Percentiles rank a stretch among this genome's conserved stretches.
phyloP scores from a whole-genome alignment of 129 eudicot genomes.

The Logfia minima region DNA sequence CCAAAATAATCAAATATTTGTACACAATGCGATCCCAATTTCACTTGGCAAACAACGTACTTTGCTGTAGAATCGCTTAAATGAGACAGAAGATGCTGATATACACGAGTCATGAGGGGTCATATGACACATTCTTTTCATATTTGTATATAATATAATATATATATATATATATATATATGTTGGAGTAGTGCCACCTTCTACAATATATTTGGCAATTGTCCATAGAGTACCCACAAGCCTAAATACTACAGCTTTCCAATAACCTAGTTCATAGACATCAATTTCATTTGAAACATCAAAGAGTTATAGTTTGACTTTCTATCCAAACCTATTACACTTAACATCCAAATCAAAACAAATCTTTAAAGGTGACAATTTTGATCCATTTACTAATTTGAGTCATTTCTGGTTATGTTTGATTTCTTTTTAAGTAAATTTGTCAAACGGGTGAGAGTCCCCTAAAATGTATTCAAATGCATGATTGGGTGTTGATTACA shows the following conservation, averaged over 20 bases:
- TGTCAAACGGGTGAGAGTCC: too few relatives aligned
- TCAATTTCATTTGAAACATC: neutral
- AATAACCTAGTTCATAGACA: constrained; percentile 52
- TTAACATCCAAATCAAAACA: too few relatives aligned
- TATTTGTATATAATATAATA: constrained; percentile 52
- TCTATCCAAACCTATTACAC: too few relatives aligned
- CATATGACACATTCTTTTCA: constrained; percentile 89
- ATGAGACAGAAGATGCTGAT: constrained; percentile 81
- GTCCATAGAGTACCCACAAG: constrained; percentile 99
- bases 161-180: neutral
- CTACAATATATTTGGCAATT: constrained; percentile 88
- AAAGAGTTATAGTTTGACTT: too few relatives aligned
- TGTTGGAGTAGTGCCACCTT: constrained; percentile 82
- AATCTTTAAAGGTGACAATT: too few relatives aligned
- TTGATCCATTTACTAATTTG: too few relatives aligned
- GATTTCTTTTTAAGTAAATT: too few relatives aligned
- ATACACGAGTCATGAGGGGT: constrained; percentile 50
- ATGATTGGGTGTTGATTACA: too few relatives aligned
- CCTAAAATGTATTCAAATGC: too few relatives aligned
- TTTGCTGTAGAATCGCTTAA: constrained; percentile 72
- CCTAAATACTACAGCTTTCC: constrained; percentile 83
- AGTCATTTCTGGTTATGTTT: too few relatives aligned
- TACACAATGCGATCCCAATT: constrained; percentile 69
- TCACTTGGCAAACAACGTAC: constrained; percentile 73
- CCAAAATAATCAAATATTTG: constrained; percentile 66